phyloP scores from a whole-genome alignment of 1,139 yeast genomes.

The Geotrichum carabidarum region DNA sequence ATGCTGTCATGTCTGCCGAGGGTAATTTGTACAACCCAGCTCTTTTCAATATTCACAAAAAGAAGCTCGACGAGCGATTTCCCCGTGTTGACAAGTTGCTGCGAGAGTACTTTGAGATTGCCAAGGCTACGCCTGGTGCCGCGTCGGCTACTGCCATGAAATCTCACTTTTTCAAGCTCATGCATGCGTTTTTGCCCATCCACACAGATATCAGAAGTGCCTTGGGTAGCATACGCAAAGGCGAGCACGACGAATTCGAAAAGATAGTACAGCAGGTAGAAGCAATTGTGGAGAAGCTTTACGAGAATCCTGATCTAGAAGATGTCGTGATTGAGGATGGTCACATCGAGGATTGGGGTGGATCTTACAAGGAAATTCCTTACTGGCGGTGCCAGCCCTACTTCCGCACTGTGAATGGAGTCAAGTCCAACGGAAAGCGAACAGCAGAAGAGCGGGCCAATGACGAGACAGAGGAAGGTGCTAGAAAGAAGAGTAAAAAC shows the following conservation, averaged over 20 bases:
- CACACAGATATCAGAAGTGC: conserved; percentile 74
- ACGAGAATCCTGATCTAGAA: conserved; percentile 42
- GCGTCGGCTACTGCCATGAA: conserved; percentile 85
- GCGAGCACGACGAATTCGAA: conserved; percentile 57
- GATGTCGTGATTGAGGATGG: conserved; percentile 56
- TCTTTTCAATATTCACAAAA: conserved; percentile 46
- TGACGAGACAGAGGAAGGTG: background rate
- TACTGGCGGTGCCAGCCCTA: conserved; percentile 97
- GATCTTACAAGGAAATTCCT: conserved; percentile 74
- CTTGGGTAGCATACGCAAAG: conserved; percentile 53
- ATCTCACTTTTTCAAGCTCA: conserved; percentile 82
- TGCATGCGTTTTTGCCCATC: conserved; percentile 68
- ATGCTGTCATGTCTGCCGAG: conserved; percentile 97
- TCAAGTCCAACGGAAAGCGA: conserved; percentile 31
- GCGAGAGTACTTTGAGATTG: conserved; percentile 85
- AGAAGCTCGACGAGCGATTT: conserved; percentile 58
- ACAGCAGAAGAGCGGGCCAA: conserved; percentile 16
- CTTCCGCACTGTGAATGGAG: conserved; percentile 79
- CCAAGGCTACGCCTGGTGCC: conserved; percentile 56
- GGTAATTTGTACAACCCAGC: conserved; percentile 94
- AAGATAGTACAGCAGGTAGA: conserved; percentile 66
- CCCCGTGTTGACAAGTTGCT: conserved; percentile 81
- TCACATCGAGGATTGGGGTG: conserved; percentile 63
- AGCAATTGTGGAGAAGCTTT: conserved; percentile 53
- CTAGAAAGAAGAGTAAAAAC: conserved; percentile 1